Base-by-base conservation (phyloP, 495 filamentous ascomycete genomes). In the Penicillium silybi region DNA sequence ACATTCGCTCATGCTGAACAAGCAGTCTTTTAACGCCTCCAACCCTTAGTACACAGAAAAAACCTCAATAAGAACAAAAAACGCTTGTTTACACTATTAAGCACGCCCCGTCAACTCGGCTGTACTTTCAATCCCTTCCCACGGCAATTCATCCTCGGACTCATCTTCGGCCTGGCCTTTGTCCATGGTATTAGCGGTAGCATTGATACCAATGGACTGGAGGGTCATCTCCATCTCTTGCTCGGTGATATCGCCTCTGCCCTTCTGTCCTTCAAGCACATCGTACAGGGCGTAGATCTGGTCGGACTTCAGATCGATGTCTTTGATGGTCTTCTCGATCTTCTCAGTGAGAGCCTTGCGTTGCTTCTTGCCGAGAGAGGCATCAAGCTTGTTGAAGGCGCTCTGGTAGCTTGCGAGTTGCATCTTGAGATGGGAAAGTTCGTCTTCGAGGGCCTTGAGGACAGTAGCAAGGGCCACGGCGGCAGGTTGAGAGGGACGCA, bases 261-360 rank as follows among this genome's bases (percentile, higher is more conserved):
- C 84, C 72, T 86, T 88, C 62, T 87, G 85, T 8, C 87, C 90
- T 64, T 96, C 92, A 8, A 95, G 78, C 7, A 96, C 90, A 61
- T 97, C 92, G 53, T 95, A 90, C 6, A 97, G 75, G 7, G 82
- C 79, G 64, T 97, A 97, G 38, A 97, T 85, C 63, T 95, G 88
- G 50, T 91, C 88, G n/a, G 84, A 81, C 66, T 92, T 92, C 52
- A 77, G 73, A 62, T 93, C 88, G 38, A 92, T 83, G 46, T 81
- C 78, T 44, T 74, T 74, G 32, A 86, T 64, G 22, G 92, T 53
- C 49, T 75, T 74, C 57, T 85, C 80, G 35, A 95, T 86, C 56
- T 85, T 82, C 22, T 65, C 73, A 50, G 82, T 74, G 27, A 92
- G 54, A 9, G 75, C 69, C 59, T 85, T 85, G 44, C 92, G 80